Conservation (phyloP, 129 eudicot species). For the Deinandra increscens region DNA sequence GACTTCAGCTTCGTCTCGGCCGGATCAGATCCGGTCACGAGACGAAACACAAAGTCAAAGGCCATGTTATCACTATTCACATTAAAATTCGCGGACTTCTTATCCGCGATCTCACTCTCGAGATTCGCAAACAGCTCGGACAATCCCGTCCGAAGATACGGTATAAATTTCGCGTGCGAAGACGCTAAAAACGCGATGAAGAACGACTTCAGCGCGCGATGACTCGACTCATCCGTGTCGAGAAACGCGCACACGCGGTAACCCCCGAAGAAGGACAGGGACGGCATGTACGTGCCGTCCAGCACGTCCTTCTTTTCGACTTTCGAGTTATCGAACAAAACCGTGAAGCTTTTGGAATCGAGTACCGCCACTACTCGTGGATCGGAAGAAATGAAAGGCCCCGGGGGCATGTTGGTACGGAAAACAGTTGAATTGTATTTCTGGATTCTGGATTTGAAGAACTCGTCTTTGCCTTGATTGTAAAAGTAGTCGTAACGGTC, state of each 20-base stretch:
- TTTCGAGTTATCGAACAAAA: slow-evolving; percentile 52
- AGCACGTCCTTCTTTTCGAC: slow-evolving; percentile 63
- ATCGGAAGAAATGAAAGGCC: slow-evolving; percentile 33
- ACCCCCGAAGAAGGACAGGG: slow-evolving; percentile 55
- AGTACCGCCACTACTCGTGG: slow-evolving; percentile 51
- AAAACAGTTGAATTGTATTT: slow-evolving; percentile 63
- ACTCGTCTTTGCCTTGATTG: slow-evolving; percentile 61
- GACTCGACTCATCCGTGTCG: slow-evolving; percentile 55
- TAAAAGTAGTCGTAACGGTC: slow-evolving; percentile 60
- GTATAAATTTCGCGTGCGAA: slow-evolving; percentile 44
- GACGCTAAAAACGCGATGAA: slow-evolving; percentile 34
- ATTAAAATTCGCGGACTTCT: slow-evolving; percentile 41
- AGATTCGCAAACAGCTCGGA: slow-evolving; percentile 35
- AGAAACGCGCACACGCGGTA: slow-evolving; percentile 52
- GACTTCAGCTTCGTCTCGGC: slow-evolving; percentile 37
- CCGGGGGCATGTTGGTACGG: slow-evolving; percentile 46
- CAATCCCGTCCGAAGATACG: slow-evolving; percentile 31
- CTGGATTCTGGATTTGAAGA: slow-evolving; percentile 47
- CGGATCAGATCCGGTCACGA: slow-evolving; percentile 46
- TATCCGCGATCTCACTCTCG: slow-evolving; percentile 43
- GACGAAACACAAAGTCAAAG: slow-evolving; percentile 52
- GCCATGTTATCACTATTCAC: slow-evolving; percentile 39
- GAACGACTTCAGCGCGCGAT: slow-evolving; percentile 39
- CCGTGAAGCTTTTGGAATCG: slow-evolving; percentile 52
- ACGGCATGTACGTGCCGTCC: slow-evolving; percentile 68